These are phyloP conservation scores for Persicaria maculosa DNA, from an alignment of 148 eudicot species.

Conservation along the genomic window DNA sequence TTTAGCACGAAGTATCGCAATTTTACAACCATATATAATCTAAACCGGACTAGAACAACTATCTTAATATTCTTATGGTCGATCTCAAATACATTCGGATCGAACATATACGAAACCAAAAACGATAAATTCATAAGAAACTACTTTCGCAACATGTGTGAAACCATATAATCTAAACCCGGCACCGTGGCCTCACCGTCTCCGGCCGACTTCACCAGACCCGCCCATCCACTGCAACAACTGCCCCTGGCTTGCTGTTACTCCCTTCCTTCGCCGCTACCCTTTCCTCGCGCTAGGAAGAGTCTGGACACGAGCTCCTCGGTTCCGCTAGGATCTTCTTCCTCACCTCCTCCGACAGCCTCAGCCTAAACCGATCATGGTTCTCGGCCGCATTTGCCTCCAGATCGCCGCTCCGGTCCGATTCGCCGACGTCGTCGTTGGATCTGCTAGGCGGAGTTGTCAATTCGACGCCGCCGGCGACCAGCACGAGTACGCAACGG, in stretches of 20 bases:
- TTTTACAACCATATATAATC: too few species aligned
- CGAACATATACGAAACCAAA: too few species aligned
- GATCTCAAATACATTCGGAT: too few species aligned
- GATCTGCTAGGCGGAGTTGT: neutral
- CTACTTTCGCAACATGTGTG: too few species aligned
- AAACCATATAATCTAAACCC: too few species aligned
- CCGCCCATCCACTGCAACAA: neutral
- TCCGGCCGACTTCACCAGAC: neutral
- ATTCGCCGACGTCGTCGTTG: neutral
- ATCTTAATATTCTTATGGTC: too few species aligned
- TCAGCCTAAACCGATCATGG: constrained; percentile 11
- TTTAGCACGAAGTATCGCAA: too few species aligned
- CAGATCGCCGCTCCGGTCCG: neutral
- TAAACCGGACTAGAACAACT: too few species aligned
- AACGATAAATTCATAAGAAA: too few species aligned
- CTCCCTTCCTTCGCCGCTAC: neutral
- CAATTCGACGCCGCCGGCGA: neutral
- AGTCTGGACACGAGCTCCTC: neutral
- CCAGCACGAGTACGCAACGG: constrained; percentile 16
- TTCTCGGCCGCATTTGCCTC: neutral
- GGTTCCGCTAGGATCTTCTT: neutral
- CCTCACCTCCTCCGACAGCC: constrained; percentile 14
- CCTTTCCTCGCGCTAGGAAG: constrained; percentile 5
- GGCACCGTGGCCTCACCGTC: neutral
- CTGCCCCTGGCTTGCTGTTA: neutral